Evolutionary conservation across 441 rosid genomes (phyloP).

Genomic region (Erysimum pusillum): DNA sequence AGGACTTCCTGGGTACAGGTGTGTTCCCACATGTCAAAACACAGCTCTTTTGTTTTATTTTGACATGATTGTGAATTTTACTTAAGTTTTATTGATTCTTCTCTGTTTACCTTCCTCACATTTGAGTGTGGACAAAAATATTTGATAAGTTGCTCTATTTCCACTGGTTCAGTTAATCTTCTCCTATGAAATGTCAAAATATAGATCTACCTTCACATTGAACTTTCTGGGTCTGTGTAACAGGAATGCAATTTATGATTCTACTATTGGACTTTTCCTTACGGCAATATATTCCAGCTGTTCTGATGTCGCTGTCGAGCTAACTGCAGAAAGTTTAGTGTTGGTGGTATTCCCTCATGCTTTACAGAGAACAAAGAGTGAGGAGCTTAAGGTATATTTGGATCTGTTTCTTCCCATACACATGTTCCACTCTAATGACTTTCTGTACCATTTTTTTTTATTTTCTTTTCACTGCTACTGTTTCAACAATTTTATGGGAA

Average conservation of each 20-base stretch:
- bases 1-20: conserved; percentile 85
- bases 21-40: conserved; percentile 35
- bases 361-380: conserved; percentile 82
- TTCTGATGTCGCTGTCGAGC: conserved; percentile 76
- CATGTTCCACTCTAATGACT: conserved; percentile 35
- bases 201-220: no score
- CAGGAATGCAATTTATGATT: conserved; percentile 85
- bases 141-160: neutral
- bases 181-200: no score
- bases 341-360: conserved; percentile 67
- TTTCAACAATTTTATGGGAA: conserved; percentile 25
- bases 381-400: conserved; percentile 86
- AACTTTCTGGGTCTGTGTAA: conserved; percentile 44
- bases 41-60: conserved; percentile 28
- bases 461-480: conserved; percentile 13
- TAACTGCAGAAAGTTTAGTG: conserved; percentile 80
- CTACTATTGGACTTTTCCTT: conserved; percentile 88
- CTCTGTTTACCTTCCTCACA: conserved; percentile 27
- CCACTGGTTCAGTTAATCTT: no score
- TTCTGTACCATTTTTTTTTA: conserved; percentile 29
- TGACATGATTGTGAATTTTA: conserved; percentile 32
- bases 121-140: conserved; percentile 5
- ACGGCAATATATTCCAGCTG: conserved; percentile 66
- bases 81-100: conserved; percentile 16
- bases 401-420: conserved; percentile 42